A percentile compares a stretch with the other conserved stretches of the same genome.
Evolutionary conservation across 192 early-diverging fungal genomes (phyloP).

Genomic region (Phycomyces blakesleeanus): DNA sequence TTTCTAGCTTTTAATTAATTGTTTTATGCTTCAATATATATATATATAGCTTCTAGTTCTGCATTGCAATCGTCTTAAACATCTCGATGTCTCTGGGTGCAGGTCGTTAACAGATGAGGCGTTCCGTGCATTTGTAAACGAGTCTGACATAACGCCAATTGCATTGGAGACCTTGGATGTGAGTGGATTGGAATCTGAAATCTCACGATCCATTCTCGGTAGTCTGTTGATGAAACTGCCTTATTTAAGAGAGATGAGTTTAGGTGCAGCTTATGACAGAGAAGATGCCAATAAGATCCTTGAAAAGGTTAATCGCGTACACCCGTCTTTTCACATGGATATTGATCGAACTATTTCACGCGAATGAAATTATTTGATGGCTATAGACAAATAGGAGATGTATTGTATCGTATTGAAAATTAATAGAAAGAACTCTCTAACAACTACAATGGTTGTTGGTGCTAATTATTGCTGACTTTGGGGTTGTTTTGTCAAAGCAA

Average conservation of each 20-base stretch:
- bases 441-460: no score
- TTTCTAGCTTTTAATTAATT: neutral
- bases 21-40: slow-evolving; percentile 1
- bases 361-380: no score
- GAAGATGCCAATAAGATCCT: slow-evolving; percentile 17
- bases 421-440: no score
- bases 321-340: no score
- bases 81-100: slow-evolving; percentile 31
- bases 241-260: slow-evolving; percentile 13
- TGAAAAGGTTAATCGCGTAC: no score
- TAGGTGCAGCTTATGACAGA: slow-evolving; percentile 25
- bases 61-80: slow-evolving; percentile 19
- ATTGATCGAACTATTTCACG: no score
- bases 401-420: no score
- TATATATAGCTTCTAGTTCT: slow-evolving; percentile 11
- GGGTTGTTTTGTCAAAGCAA: slow-evolving; percentile 42
- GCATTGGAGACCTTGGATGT: slow-evolving; percentile 22
- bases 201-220: slow-evolving; percentile 10
- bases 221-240: slow-evolving; percentile 14
- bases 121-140: slow-evolving; percentile 12
- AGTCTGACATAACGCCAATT: neutral
- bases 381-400: no score
- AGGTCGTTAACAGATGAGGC: slow-evolving; percentile 23
- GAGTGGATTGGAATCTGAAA: slow-evolving; percentile 17
- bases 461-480: no score